These are phyloP conservation scores for Sporothrix phasma DNA, from an alignment of 2,329 filamentous ascomycete species.

Conservation along the genomic window DNA sequence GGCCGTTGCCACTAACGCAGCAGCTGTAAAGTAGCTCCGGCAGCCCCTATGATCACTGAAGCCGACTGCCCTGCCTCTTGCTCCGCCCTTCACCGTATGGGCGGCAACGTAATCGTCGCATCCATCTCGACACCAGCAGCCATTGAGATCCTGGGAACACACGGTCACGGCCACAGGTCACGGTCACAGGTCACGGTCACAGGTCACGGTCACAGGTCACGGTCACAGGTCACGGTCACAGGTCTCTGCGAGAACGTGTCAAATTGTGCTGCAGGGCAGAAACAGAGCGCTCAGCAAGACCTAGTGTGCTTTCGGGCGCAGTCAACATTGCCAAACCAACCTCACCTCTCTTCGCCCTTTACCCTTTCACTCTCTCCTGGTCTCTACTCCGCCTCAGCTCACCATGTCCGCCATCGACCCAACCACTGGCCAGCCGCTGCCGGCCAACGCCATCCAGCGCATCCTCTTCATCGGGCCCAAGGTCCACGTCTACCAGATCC, in stretches of 20 bases:
- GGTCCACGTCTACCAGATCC: slow-evolving; percentile 82
- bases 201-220: no score
- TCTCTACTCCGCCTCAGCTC: background rate
- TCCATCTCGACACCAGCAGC: no score
- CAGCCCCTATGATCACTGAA: background rate
- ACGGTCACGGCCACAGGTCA: no score
- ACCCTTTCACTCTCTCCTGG: background rate
- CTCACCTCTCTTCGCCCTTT: no score
- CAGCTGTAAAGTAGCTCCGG: background rate
- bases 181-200: no score
- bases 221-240: no score
- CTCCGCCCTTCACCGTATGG: background rate
- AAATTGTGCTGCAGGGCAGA: no score
- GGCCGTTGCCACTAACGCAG: background rate
- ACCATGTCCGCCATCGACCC: slow-evolving; percentile 59
- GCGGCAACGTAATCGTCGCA: background rate
- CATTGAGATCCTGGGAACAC: background rate
- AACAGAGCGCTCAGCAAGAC: no score
- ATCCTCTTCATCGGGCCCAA: slow-evolving; percentile 65
- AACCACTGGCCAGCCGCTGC: slow-evolving; percentile 56
- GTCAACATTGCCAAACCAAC: no score
- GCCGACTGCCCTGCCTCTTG: background rate
- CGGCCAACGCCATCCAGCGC: slow-evolving; percentile 71
- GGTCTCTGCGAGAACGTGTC: no score
- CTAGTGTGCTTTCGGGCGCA: no score